Evolutionary conservation across 2,329 filamentous ascomycete species (phyloP).

Genomic region (Aspergillus proliferans): DNA sequence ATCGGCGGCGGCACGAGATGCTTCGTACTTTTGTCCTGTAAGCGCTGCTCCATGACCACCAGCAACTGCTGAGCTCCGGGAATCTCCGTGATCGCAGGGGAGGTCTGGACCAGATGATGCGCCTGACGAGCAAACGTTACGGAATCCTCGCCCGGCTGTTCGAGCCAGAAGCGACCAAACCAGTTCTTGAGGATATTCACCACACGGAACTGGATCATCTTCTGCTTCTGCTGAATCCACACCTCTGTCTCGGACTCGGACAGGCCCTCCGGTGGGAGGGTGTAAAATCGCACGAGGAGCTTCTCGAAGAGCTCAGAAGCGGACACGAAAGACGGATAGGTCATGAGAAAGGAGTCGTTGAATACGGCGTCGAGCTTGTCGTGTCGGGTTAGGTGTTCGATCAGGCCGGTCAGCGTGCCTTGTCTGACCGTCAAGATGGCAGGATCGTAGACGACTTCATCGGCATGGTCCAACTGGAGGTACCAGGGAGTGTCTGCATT

Average conservation of each 20-base stretch:
- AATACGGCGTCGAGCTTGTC: constrained; percentile 87
- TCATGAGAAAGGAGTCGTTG: constrained; percentile 91
- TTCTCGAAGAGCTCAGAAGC: constrained; percentile 82
- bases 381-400: constrained; percentile 86
- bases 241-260: constrained; percentile 62
- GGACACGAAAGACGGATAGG: constrained; percentile 84
- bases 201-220: constrained; percentile 81
- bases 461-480: not conserved
- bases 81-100: constrained; percentile 5
- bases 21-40: constrained; percentile 66
- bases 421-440: constrained; percentile 11
- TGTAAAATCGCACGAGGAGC: constrained; percentile 77
- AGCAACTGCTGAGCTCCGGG: constrained; percentile 62
- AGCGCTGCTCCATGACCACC: constrained; percentile 73
- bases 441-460: constrained; percentile 8
- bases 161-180: constrained; percentile 97
- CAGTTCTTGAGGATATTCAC: constrained; percentile 94
- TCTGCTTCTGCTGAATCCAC: constrained; percentile 86
- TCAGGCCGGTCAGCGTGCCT: constrained; percentile 75
- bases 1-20: constrained; percentile 74
- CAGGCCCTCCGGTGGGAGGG: constrained; percentile 75
- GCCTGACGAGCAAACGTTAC: constrained; percentile 75
- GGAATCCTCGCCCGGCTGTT: constrained; percentile 59
- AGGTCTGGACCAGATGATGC: constrained; percentile 63
- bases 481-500: not conserved